Conservation (phyloP, 108 stramenopile genomes). For the Seminavis robusta region DNA sequence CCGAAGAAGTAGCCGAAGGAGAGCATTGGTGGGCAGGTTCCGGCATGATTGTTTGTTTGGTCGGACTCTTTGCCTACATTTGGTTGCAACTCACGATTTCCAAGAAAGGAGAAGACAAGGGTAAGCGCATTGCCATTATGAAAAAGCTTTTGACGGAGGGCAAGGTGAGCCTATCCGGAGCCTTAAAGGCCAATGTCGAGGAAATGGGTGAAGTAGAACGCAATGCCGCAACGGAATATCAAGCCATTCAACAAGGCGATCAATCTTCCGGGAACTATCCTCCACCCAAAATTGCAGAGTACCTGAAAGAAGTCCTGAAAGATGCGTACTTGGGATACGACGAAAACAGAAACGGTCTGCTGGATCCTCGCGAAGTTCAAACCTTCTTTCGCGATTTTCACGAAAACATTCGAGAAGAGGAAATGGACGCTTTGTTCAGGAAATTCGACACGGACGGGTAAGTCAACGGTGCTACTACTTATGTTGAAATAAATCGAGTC, state of each 20-base stretch:
- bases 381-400: slow-evolving; percentile 77
- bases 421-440: slow-evolving; percentile 48
- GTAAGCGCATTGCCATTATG: slow-evolving; percentile 63
- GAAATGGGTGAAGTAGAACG: background rate
- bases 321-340: slow-evolving; percentile 90
- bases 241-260: slow-evolving; percentile 11
- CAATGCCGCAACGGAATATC: slow-evolving; percentile 5
- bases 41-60: slow-evolving; percentile 55
- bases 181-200: slow-evolving; percentile 48
- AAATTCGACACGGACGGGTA: slow-evolving; percentile 77
- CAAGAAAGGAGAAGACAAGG: slow-evolving; percentile 50
- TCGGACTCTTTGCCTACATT: slow-evolving; percentile 71
- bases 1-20: slow-evolving; percentile 55
- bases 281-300: slow-evolving; percentile 36
- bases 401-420: slow-evolving; percentile 48
- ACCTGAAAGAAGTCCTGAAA: slow-evolving; percentile 61
- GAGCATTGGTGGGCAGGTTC: slow-evolving; percentile 78
- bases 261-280: background rate
- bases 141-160: slow-evolving; percentile 67
- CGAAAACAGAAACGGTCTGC: slow-evolving; percentile 47
- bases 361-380: slow-evolving; percentile 74
- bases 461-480: too few relatives aligned
- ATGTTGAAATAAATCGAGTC: too few relatives aligned
- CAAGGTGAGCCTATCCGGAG: slow-evolving; percentile 58
- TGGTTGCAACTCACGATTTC: slow-evolving; percentile 63